These are phyloP conservation scores for Serendipita sp. DNA, from an alignment of 768 basidiomycete genomes.

Conservation along the genomic window DNA sequence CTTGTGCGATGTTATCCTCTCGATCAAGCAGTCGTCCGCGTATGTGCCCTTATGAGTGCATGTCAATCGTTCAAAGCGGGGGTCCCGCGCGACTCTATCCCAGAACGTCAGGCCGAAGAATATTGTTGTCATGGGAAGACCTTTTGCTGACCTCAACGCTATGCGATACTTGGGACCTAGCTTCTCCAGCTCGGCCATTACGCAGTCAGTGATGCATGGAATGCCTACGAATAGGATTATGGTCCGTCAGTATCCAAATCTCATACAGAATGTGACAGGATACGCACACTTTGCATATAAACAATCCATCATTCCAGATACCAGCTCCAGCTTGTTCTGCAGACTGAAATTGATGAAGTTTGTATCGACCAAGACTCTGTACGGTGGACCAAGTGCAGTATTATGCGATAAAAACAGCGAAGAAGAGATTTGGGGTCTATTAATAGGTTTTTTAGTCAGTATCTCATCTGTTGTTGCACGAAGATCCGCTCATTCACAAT, in stretches of 20 bases:
- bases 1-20: slow-evolving; percentile 86
- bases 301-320: slow-evolving; percentile 99
- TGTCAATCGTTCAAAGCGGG: slow-evolving; percentile 83
- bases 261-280: too few relatives aligned
- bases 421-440: slow-evolving; percentile 71
- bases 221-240: slow-evolving; percentile 49
- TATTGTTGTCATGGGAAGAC: neutral
- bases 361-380: slow-evolving; percentile 94
- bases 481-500: slow-evolving; percentile 48
- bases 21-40: slow-evolving; percentile 95
- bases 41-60: slow-evolving; percentile 96
- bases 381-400: slow-evolving; percentile 88
- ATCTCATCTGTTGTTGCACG: too few relatives aligned
- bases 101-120: neutral
- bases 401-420: slow-evolving; percentile 93
- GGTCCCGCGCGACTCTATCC: slow-evolving; percentile 83
- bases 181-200: slow-evolving; percentile 97
- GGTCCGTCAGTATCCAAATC: too few relatives aligned
- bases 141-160: slow-evolving; percentile 74
- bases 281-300: slow-evolving; percentile 78
- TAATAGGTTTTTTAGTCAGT: neutral
- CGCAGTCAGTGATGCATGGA: slow-evolving; percentile 98
- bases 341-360: slow-evolving; percentile 99
- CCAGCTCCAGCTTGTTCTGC: slow-evolving; percentile 92
- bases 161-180: slow-evolving; percentile 89